Percentiles rank a stretch among this genome's conserved stretches.
Evolutionary conservation across 805 yeast species (phyloP).

Genomic region (Candida railenensis): DNA sequence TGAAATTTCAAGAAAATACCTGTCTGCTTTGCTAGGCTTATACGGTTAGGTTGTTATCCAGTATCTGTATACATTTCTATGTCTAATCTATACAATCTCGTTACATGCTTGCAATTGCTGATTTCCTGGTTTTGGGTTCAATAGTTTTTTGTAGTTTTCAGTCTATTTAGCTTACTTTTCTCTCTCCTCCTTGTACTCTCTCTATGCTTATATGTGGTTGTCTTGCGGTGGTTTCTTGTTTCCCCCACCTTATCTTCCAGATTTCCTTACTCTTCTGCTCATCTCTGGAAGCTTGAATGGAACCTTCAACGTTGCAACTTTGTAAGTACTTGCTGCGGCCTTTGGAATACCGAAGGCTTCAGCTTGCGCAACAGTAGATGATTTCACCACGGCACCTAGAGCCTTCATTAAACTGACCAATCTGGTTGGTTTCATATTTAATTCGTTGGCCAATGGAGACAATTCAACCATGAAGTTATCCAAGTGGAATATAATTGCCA

Average conservation of each 20-base stretch:
- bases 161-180: not conserved
- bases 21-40: no score
- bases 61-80: no score
- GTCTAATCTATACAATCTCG: no score
- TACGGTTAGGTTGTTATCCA: no score
- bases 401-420: constrained; percentile 69
- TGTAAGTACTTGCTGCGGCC: constrained; percentile 58
- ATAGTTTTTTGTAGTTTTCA: no score
- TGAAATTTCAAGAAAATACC: no score
- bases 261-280: constrained; percentile 59
- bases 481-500: constrained; percentile 71
- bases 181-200: not conserved
- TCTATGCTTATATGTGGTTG: not conserved
- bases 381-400: constrained; percentile 77
- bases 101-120: no score
- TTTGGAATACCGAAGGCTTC: constrained; percentile 70
- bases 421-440: constrained; percentile 75
- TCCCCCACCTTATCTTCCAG: constrained; percentile 37
- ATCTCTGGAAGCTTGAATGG: constrained; percentile 89
- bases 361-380: constrained; percentile 70
- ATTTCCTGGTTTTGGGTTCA: no score
- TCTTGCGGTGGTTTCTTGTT: not conserved
- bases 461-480: constrained; percentile 74
- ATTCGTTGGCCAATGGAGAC: constrained; percentile 80
- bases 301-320: constrained; percentile 79